A percentile compares a stretch with the other conserved stretches of the same genome.
Conservation (phyloP, 164 flowering plant species). For the Nelumbo lutea region DNA sequence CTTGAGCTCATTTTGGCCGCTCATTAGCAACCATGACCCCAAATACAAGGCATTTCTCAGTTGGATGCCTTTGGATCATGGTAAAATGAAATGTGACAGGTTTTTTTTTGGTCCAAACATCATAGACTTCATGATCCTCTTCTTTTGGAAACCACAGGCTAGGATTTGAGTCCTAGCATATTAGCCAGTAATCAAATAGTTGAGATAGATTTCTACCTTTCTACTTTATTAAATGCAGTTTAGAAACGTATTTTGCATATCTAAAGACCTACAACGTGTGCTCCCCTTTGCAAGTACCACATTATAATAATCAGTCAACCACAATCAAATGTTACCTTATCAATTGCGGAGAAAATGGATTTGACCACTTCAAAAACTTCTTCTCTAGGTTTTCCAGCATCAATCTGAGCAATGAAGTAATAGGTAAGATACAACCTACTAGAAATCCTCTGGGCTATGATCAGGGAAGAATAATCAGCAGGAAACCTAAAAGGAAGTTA, state of each 20-base stretch:
- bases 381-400: conserved; percentile 72
- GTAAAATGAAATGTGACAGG: neutral
- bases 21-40: neutral
- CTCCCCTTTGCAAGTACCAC: too few species aligned
- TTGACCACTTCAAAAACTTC: conserved; percentile 79
- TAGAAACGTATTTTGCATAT: too few species aligned
- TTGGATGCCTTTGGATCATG: neutral
- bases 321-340: conserved; percentile 34
- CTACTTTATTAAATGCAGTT: too few species aligned
- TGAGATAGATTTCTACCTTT: too few species aligned
- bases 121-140: neutral
- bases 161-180: neutral
- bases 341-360: conserved; percentile 43
- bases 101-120: neutral
- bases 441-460: neutral
- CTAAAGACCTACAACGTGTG: too few species aligned
- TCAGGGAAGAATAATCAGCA: neutral
- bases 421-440: neutral
- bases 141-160: neutral
- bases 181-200: neutral
- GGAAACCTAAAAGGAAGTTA: conserved; percentile 18
- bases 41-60: neutral
- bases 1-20: neutral
- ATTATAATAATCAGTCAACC: neutral
- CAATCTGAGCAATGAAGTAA: conserved; percentile 41